A percentile compares a stretch with the other conserved stretches of the same genome.
These are phyloP conservation scores for Yarrowia sp. DNA, from an alignment of 805 yeast species.

Conservation along the genomic window DNA sequence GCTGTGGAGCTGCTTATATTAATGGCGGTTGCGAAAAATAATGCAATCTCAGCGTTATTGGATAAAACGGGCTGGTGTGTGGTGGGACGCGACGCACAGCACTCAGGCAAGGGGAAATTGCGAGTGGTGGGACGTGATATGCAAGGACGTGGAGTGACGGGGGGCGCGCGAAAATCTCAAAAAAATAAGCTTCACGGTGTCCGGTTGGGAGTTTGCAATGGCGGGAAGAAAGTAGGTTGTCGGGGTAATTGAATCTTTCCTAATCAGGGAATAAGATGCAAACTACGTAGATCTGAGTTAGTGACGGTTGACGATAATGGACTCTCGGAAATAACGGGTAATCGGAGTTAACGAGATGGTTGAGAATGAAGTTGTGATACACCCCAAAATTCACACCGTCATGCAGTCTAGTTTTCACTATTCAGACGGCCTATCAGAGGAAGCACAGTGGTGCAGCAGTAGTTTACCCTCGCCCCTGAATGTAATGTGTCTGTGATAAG, in stretches of 20 bases:
- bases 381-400: not conserved
- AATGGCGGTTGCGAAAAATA: not conserved
- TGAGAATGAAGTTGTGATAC: not conserved
- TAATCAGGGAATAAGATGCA: conserved; percentile 6
- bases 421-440: not conserved
- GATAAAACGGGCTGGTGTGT: conserved; percentile 16
- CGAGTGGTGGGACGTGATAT: conserved; percentile 20
- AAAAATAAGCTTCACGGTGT: not conserved
- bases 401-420: not conserved
- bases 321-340: not conserved
- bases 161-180: conserved; percentile 12
- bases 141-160: conserved; percentile 15
- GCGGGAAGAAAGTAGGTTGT: not conserved
- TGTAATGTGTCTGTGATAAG: not conserved
- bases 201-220: conserved; percentile 21
- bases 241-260: conserved; percentile 7
- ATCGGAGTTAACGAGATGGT: not conserved
- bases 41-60: conserved; percentile 21
- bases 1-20: conserved; percentile 17
- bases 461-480: not conserved
- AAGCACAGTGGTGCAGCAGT: not conserved
- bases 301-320: not conserved
- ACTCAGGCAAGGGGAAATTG: conserved; percentile 20
- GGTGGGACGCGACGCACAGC: conserved; percentile 26
- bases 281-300: conserved; percentile 21